A percentile compares a stretch with the other conserved stretches of the same genome.
These are phyloP conservation scores for Trichoderma sp. DNA, from an alignment of 2,329 filamentous ascomycete species.

Conservation along the genomic window DNA sequence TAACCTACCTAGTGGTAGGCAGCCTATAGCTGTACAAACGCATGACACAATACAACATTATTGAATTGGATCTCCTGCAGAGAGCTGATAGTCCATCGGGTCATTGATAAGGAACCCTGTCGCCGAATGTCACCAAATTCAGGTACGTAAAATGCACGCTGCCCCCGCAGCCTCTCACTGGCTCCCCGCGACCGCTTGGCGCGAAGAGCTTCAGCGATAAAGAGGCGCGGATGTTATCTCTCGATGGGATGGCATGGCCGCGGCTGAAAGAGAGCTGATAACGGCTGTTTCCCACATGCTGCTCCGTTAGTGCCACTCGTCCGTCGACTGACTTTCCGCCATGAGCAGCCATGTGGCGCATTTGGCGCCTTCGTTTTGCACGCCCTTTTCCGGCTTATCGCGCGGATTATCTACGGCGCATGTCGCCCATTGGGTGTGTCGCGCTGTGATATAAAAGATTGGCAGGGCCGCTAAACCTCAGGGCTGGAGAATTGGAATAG, in stretches of 20 bases:
- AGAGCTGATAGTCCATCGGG: neutral
- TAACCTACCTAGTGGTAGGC: too few relatives aligned
- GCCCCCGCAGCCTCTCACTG: slow-evolving; percentile 20
- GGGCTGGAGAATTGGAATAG: neutral
- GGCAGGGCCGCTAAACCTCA: neutral
- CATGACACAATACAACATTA: neutral
- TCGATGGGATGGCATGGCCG: neutral
- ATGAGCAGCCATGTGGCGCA: slow-evolving; percentile 22
- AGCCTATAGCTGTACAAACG: neutral
- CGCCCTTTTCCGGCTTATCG: slow-evolving; percentile 10
- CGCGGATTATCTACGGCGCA: neutral
- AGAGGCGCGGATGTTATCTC: slow-evolving; percentile 7
- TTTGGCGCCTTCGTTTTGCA: neutral
- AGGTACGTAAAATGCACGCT: slow-evolving; percentile 34
- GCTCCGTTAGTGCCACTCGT: neutral
- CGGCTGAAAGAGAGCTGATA: slow-evolving; percentile 15
- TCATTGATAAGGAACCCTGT: slow-evolving; percentile 17
- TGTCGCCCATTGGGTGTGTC: neutral
- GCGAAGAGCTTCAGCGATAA: neutral
- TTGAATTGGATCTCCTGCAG: too few relatives aligned
- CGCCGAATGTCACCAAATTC: slow-evolving; percentile 32
- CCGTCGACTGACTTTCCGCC: slow-evolving; percentile 14
- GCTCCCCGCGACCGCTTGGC: slow-evolving; percentile 3
- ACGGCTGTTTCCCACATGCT: neutral
- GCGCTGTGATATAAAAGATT: slow-evolving; percentile 8